A percentile compares a stretch with the other conserved stretches of the same genome.
Conservation (phyloP, 2,329 filamentous ascomycete genomes). For the Aspergillus pseudoterreus region DNA sequence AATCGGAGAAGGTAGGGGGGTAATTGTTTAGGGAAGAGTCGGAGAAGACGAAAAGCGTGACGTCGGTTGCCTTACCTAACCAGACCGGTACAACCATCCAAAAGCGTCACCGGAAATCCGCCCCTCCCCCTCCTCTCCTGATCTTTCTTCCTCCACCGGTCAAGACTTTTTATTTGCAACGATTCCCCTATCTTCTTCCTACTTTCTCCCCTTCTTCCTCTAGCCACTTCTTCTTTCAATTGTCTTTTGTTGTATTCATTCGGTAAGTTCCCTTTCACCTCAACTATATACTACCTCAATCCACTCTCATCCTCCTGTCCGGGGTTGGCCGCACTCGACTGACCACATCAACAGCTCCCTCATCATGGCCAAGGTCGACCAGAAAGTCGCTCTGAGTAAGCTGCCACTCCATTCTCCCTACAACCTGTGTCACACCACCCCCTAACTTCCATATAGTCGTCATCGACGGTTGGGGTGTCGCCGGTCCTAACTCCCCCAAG, state of each 20-base stretch:
- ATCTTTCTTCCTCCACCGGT: slow-evolving; percentile 23
- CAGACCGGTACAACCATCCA: slow-evolving; percentile 11
- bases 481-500: slow-evolving; percentile 73
- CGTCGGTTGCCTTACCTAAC: slow-evolving; percentile 19
- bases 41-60: slow-evolving; percentile 30
- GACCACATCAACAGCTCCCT: neutral
- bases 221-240: slow-evolving; percentile 6
- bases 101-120: slow-evolving; percentile 33
- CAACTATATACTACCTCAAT: slow-evolving; percentile 1
- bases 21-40: slow-evolving; percentile 34
- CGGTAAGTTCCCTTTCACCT: neutral
- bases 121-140: slow-evolving; percentile 21
- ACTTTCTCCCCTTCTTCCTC: slow-evolving; percentile 12
- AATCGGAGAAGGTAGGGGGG: slow-evolving; percentile 7
- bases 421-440: slow-evolving; percentile 12
- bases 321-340: slow-evolving; percentile 18
- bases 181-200: slow-evolving; percentile 13
- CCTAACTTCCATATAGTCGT: slow-evolving; percentile 61
- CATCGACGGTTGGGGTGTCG: slow-evolving; percentile 97
- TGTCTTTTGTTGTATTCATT: slow-evolving; percentile 7
- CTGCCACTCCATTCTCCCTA: slow-evolving; percentile 21
- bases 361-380: slow-evolving; percentile 64
- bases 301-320: slow-evolving; percentile 18
- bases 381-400: slow-evolving; percentile 66
- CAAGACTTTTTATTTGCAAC: slow-evolving; percentile 8